A percentile compares a stretch with the other conserved stretches of the same genome.
Evolutionary conservation across 768 basidiomycete species (phyloP).

Genomic region (Tylopilus sp.): DNA sequence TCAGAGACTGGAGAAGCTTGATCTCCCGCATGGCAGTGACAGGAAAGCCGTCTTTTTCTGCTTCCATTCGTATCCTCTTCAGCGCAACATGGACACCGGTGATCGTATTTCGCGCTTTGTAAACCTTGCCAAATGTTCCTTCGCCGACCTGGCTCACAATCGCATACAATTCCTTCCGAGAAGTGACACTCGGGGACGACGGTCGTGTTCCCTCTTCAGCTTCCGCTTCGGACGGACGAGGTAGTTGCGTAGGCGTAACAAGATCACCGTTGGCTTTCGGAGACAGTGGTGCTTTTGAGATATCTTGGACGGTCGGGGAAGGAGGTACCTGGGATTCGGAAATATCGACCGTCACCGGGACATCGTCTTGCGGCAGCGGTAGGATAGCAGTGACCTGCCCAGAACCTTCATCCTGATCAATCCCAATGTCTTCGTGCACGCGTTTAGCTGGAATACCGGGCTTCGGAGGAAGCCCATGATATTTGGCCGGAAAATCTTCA

Average conservation of each 20-base stretch:
- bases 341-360: conserved; percentile 5
- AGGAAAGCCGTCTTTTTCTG: conserved; percentile 96
- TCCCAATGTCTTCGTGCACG: conserved; percentile 17
- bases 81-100: conserved; percentile 81
- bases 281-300: conserved; percentile 17
- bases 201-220: conserved; percentile 25
- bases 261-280: conserved; percentile 27
- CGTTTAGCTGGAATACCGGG: conserved; percentile 30
- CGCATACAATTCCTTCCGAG: conserved; percentile 65
- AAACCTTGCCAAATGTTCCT: conserved; percentile 97
- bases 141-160: conserved; percentile 95
- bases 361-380: conserved; percentile 8
- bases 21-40: conserved; percentile 99
- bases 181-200: conserved; percentile 25
- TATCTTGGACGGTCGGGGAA: conserved; percentile 20
- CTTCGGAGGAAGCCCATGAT: conserved; percentile 14
- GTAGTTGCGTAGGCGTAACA: conserved; percentile 17
- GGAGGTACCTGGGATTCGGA: conserved; percentile 12
- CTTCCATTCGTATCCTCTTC: conserved; percentile 97
- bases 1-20: conserved; percentile 88
- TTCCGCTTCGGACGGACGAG: conserved; percentile 22
- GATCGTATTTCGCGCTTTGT: conserved; percentile 86
- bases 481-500: conserved; percentile 41
- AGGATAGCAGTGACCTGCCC: not conserved
- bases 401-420: conserved; percentile 21